Base-by-base conservation (phyloP, 352 stramenopile species). In the Pythium folliculosum region DNA sequence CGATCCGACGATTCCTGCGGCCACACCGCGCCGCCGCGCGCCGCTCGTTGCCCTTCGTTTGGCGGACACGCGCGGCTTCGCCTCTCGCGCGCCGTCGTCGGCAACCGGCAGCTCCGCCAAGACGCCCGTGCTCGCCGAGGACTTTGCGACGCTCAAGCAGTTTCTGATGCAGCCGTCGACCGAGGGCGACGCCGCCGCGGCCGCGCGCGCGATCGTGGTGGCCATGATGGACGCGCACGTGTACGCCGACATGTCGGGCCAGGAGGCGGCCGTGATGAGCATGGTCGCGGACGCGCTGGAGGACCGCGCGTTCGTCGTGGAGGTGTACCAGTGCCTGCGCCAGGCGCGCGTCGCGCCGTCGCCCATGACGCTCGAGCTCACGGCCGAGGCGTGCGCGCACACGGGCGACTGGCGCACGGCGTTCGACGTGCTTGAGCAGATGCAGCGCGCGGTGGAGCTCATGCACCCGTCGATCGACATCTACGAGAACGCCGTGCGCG, bases 201-300 rank as follows among this genome's bases (percentile, higher is more conserved):
- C 69, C 49, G 79, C 75, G 12, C 74, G 71, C 56, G 70, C 76
- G 40, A 80, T 89, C 44, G 80, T 92, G 0, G 50, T 30, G 0
- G 51, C 37, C 1, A 88, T 86, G 73, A 80, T 93, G 78, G 57
- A 77, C 23, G 71, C 61, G n/a, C 78, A 90, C 64, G 73, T 91
- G 45, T 82, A 90, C 63, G 71, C 82, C 14, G 62, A 67, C 22
- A 93, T 91, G 81, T 78, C 77, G 27, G 85, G 85, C 8, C 80
- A 90, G 65, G 85, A 93, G 38, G 81, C 84, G 16, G 87, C 82
- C 17, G 82, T 93, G 19, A 88, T 93, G 80, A 79, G 84, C 64
- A 93, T 93, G 84, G 78, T 91, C 22, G 81, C 82, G 1, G 75
- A 90, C 55, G 81, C 80, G 10, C 76, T 86, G 64, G 54, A 88